Conservation (phyloP, 306 rosid species). For the Abrus pulchellus region DNA sequence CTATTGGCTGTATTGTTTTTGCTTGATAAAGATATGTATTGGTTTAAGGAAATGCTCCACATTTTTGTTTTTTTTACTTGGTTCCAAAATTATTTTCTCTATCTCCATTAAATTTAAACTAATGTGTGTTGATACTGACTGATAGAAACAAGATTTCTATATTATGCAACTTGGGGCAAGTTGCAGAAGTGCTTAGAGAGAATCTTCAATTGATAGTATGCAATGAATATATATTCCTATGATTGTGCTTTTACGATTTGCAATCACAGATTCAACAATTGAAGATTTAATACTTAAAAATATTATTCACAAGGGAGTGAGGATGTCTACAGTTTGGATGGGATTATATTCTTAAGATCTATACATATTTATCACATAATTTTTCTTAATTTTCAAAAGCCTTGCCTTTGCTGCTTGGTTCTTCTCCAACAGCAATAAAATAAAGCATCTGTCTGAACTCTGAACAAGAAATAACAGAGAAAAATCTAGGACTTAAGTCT, state of each 20-base stretch:
- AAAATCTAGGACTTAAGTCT: slow-evolving; percentile 10
- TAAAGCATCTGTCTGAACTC: not conserved
- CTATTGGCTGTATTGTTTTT: not conserved
- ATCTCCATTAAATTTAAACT: not conserved
- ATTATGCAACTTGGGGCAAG: not conserved
- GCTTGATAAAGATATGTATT: slow-evolving; percentile 20
- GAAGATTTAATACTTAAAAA: not conserved
- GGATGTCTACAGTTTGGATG: not conserved
- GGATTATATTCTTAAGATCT: not conserved
- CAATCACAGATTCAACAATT: not conserved
- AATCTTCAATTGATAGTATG: not conserved
- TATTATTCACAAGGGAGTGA: not conserved
- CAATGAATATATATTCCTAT: not conserved
- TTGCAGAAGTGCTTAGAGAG: not conserved
- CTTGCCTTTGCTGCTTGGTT: not conserved
- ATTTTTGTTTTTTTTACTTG: not conserved
- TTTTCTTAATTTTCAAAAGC: not conserved
- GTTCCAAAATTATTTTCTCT: not conserved
- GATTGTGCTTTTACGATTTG: not conserved
- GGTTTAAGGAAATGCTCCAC: not conserved
- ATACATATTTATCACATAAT: no score
- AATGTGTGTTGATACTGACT: slow-evolving; percentile 7
- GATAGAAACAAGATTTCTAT: not conserved
- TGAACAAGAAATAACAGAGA: not conserved
- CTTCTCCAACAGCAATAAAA: not conserved